phyloP scores from a whole-genome alignment of 1,284 basidiomycete species.

The Papiliotrema nemorosa region DNA sequence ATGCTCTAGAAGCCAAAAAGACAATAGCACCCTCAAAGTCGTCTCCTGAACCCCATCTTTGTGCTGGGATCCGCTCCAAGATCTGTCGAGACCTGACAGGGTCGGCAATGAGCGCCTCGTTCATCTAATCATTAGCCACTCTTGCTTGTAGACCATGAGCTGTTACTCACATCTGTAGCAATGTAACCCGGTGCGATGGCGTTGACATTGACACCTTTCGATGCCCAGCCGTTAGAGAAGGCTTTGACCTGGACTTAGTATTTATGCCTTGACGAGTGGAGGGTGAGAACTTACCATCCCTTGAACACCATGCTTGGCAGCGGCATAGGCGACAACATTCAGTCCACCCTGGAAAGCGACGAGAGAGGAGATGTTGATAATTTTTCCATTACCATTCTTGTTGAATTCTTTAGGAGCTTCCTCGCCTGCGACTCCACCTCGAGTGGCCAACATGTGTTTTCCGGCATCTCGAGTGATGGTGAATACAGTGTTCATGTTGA shows the following conservation, averaged over 20 bases:
- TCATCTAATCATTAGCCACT: constrained; percentile 27
- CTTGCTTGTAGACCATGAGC: not conserved
- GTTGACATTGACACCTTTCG: constrained; percentile 84
- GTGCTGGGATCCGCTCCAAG: constrained; percentile 86
- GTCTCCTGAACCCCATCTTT: constrained; percentile 78
- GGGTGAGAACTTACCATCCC: constrained; percentile 56
- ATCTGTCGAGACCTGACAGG: constrained; percentile 67
- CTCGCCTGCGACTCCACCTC: constrained; percentile 45
- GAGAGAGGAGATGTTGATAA: constrained; percentile 52
- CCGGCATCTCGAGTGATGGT: constrained; percentile 50
- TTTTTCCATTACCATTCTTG: constrained; percentile 47
- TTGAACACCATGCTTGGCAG: constrained; percentile 79
- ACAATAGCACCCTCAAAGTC: constrained; percentile 89
- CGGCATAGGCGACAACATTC: constrained; percentile 85
- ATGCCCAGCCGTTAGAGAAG: constrained; percentile 64
- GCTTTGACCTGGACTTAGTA: constrained; percentile 50
- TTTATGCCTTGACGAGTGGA: no score
- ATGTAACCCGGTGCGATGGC: constrained; percentile 86
- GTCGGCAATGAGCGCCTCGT: constrained; percentile 49
- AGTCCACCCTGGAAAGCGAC: constrained; percentile 58
- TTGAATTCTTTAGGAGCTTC: constrained; percentile 25
- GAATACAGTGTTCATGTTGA: constrained; percentile 52
- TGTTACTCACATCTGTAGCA: constrained; percentile 76
- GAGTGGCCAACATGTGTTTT: constrained; percentile 48
- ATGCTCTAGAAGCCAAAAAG: constrained; percentile 82